phyloP scores from a whole-genome alignment of 176 grass and related monocot genomes.

The Secale cereale region DNA sequence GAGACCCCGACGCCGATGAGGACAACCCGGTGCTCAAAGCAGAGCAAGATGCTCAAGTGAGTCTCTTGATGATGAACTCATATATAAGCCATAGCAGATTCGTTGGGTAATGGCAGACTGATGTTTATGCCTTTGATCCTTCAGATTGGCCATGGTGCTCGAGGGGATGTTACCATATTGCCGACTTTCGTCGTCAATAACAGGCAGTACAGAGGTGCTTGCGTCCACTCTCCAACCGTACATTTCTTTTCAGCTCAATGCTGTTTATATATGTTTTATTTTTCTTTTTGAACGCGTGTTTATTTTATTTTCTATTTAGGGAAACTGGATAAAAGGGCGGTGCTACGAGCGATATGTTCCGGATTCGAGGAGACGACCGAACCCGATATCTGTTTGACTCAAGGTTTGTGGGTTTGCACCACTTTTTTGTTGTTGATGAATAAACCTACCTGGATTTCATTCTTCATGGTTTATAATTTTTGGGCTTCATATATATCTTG shows the following conservation, averaged over 20 bases:
- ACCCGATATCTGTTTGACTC: constrained; percentile 68
- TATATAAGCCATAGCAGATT: neutral
- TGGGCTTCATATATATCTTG: neutral
- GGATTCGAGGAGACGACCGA: constrained; percentile 93
- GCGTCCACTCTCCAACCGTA: neutral
- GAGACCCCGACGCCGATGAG: constrained; percentile 60
- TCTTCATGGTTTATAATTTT: constrained; percentile 7
- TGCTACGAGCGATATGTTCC: constrained; percentile 75
- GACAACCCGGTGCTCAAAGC: constrained; percentile 75
- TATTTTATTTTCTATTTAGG: constrained; percentile 28
- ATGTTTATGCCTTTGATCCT: neutral
- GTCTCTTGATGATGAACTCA: constrained; percentile 9
- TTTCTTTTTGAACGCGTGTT: neutral
- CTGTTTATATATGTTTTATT: constrained; percentile 9
- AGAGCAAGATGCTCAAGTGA: constrained; percentile 81
- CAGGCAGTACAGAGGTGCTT: constrained; percentile 79
- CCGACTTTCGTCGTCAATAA: constrained; percentile 84
- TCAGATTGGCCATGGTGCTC: constrained; percentile 71
- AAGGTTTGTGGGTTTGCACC: constrained; percentile 47
- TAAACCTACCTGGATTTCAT: neutral
- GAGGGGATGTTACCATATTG: constrained; percentile 89
- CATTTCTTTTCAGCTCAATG: neutral
- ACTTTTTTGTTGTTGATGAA: neutral
- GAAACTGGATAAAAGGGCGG: constrained; percentile 76
- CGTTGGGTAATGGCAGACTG: neutral